Evolutionary conservation across 2,329 filamentous ascomycete genomes (phyloP).

Genomic region (Ophiostoma novo-ulmi): DNA sequence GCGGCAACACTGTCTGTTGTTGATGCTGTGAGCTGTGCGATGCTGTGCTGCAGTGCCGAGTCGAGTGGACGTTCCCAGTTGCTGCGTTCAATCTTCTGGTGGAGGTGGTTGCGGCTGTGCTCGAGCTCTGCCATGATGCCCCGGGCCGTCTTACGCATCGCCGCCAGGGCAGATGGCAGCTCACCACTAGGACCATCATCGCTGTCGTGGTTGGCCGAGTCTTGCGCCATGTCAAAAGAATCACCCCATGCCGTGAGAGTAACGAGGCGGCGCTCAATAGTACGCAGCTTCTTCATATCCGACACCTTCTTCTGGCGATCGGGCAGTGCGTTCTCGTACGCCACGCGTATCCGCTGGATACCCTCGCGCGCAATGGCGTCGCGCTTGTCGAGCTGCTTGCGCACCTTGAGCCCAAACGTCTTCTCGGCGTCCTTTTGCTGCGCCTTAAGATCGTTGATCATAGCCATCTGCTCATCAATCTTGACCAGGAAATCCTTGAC

Average conservation of each 20-base stretch:
- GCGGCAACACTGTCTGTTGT: constrained; percentile 57
- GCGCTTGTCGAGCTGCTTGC: constrained; percentile 82
- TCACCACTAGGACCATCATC: constrained; percentile 37
- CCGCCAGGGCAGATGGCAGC: constrained; percentile 62
- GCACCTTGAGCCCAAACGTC: constrained; percentile 79
- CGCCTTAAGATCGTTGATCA: constrained; percentile 92
- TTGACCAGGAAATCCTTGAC: constrained; percentile 99
- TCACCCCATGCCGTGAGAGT: constrained; percentile 89
- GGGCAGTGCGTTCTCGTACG: constrained; percentile 72
- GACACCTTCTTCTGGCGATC: constrained; percentile 75
- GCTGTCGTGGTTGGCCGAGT: constrained; percentile 62
- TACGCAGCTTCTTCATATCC: constrained; percentile 74
- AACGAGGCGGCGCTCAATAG: constrained; percentile 77
- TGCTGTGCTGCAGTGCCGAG: constrained; percentile 77
- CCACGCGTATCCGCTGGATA: constrained; percentile 68
- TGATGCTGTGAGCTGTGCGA: constrained; percentile 68
- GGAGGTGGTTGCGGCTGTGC: constrained; percentile 81
- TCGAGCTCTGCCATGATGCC: constrained; percentile 88
- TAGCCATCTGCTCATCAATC: constrained; percentile 95
- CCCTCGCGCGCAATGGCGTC: constrained; percentile 72
- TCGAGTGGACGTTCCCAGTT: constrained; percentile 87
- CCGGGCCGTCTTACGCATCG: constrained; percentile 81
- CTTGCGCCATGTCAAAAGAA: constrained; percentile 72
- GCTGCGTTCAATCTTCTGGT: constrained; percentile 71
- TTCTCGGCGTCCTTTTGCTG: constrained; percentile 87